Conservation (phyloP, 768 basidiomycete genomes). For the Mycena latifolia region DNA sequence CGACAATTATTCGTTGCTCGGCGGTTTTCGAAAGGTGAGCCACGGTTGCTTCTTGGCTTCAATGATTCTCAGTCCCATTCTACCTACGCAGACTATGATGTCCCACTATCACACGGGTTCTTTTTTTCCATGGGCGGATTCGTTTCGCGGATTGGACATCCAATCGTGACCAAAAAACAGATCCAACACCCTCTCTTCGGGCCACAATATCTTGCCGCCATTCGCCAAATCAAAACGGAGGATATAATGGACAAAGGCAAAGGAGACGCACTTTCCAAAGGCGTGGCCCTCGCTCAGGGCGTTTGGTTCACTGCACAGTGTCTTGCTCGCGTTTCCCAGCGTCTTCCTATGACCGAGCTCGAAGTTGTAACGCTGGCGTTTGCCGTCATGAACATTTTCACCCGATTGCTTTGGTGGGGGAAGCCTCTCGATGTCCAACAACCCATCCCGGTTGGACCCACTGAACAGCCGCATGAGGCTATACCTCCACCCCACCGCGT, state of each 20-base stretch:
- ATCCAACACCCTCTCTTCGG: constrained; percentile 18
- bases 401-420: constrained; percentile 52
- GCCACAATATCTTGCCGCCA: not conserved
- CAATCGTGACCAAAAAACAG: constrained; percentile 29
- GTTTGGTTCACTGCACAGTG: constrained; percentile 51
- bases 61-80: not conserved
- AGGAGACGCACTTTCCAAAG: constrained; percentile 50
- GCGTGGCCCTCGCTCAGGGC: constrained; percentile 47
- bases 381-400: constrained; percentile 44
- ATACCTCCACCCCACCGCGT: not conserved
- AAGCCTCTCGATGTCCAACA: constrained; percentile 57
- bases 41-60: not conserved
- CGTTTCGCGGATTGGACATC: constrained; percentile 12
- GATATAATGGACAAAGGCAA: constrained; percentile 45
- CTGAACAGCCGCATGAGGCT: not conserved
- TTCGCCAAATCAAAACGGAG: constrained; percentile 10
- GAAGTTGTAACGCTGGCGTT: constrained; percentile 52
- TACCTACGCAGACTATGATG: not conserved
- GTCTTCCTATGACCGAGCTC: constrained; percentile 48
- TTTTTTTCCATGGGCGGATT: constrained; percentile 48
- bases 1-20: constrained; percentile 36
- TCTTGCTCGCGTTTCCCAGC: constrained; percentile 39
- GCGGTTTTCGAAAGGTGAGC: not conserved
- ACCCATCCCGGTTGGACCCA: too few relatives aligned
- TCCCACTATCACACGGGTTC: constrained; percentile 37